phyloP scores from a whole-genome alignment of 345 rosid genomes.

The Isatis tinctoria region DNA sequence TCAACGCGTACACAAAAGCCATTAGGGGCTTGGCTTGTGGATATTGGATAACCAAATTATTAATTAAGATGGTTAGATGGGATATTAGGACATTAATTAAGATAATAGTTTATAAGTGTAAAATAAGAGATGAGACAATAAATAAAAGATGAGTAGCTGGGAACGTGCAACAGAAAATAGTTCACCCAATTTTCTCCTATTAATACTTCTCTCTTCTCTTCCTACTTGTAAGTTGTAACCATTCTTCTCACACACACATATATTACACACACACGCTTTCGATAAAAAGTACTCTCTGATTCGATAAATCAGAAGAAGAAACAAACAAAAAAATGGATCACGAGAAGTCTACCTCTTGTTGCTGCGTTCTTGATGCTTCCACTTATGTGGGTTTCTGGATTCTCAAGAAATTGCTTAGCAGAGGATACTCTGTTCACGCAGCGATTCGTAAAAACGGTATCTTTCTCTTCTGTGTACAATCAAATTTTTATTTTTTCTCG shows the following conservation, averaged over 20 bases:
- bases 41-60: constrained; percentile 23
- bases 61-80: constrained; percentile 4
- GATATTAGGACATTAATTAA: background rate
- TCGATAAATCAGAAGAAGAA: background rate
- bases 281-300: background rate
- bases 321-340: constrained; percentile 28
- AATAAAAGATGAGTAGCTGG: constrained; percentile 48
- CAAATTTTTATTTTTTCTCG: background rate
- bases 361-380: constrained; percentile 88
- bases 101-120: background rate
- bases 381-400: constrained; percentile 86
- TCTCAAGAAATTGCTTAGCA: constrained; percentile 60
- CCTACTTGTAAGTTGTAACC: constrained; percentile 18
- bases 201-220: constrained; percentile 22
- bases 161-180: constrained; percentile 58
- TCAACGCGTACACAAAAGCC: constrained; percentile 22
- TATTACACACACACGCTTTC: constrained; percentile 16
- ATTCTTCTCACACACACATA: constrained; percentile 11
- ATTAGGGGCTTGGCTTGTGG: constrained; percentile 25
- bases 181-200: constrained; percentile 71
- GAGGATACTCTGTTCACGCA: constrained; percentile 80
- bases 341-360: constrained; percentile 35
- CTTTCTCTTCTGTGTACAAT: background rate
- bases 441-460: constrained; percentile 62
- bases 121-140: constrained; percentile 11